Evolutionary conservation across 306 rosid species (phyloP), one percentile per base, ranked within the genome.

Genomic region (Cicer pinnatifidum): DNA sequence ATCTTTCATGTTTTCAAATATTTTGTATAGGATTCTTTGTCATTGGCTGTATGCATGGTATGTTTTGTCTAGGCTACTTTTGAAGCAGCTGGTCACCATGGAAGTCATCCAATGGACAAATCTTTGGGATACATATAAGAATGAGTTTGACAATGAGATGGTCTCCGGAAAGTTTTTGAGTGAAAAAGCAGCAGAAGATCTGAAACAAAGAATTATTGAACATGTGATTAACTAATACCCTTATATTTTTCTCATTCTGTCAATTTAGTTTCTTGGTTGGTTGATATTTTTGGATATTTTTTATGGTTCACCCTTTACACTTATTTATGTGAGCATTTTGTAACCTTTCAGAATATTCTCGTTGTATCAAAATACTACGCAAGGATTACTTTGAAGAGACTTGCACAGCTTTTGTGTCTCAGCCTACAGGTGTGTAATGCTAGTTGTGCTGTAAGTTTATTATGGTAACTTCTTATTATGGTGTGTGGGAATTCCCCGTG

Each of bases 31-130:
- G 67, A 51, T 81, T 75, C 75, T 15, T 15, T 62, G 10, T 73
- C 69, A 57, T 39, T 41, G 23, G 62, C 56, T 23, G 61, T 48
- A 7, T 67, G 28, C 63, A 67, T 62, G 58, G 54, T 59, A 28
- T 81, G 60, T 76, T 74, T 37, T 62, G 56, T 48, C 53, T 54
- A 88, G 96, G 82, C 85, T 82, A 71, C 89, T 92, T 66, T 83
- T 92, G 82, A 92, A 92, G 85, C 96, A 90, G 72, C 69, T 92
- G 69, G 90, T 88, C 71, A 92, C 96, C 23, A 92, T 92, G 96
- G 96, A 92, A 82, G 98, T 92, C 50, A 77, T 92, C 80, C 96
- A 90, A 76, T 92, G 98, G 98, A 92, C 91, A 6, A 76, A 82
- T 69, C 76, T 92, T 20, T 92, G 96, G 98, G 88, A 87, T 79